phyloP scores from a whole-genome alignment of 768 basidiomycete genomes.

The Boletus speciosus region DNA sequence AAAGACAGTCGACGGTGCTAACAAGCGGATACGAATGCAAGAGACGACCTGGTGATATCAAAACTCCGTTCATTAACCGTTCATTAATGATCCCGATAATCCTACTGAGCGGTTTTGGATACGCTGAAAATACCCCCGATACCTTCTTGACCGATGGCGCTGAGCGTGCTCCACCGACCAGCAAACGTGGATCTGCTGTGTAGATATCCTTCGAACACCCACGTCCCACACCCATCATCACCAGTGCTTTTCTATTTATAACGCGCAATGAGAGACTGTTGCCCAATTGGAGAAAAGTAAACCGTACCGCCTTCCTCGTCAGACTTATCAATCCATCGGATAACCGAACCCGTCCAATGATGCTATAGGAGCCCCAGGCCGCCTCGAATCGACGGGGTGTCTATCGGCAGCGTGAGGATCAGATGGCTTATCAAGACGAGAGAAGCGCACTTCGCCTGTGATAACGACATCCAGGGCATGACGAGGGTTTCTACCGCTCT shows the following conservation, averaged over 20 bases:
- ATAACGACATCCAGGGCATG: conserved; percentile 37
- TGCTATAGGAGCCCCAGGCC: conserved; percentile 66
- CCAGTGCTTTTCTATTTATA: conserved; percentile 38
- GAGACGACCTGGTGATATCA: conserved; percentile 2
- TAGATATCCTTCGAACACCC: conserved; percentile 58
- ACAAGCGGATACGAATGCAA: neutral
- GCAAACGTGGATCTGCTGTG: conserved; percentile 47
- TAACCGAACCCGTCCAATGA: conserved; percentile 52
- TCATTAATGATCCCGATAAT: conserved; percentile 28
- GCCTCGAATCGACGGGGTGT: conserved; percentile 51
- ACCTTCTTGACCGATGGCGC: conserved; percentile 29
- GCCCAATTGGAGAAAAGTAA: conserved; percentile 4
- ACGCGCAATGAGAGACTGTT: neutral
- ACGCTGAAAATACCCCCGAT: conserved; percentile 58
- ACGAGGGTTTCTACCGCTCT: conserved; percentile 26
- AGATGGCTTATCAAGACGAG: conserved; percentile 19
- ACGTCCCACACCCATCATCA: conserved; percentile 43
- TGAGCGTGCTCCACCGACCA: conserved; percentile 50
- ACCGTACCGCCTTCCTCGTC: conserved; percentile 57
- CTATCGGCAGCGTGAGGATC: conserved; percentile 35
- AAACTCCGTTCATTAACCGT: conserved; percentile 26
- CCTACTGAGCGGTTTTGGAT: conserved; percentile 37
- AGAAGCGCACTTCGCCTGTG: conserved; percentile 30
- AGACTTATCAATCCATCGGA: conserved; percentile 59
- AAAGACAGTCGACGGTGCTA: conserved; percentile 5